Base-by-base conservation (phyloP, 352 stramenopile species). In the Pythium vanterpoolii region DNA sequence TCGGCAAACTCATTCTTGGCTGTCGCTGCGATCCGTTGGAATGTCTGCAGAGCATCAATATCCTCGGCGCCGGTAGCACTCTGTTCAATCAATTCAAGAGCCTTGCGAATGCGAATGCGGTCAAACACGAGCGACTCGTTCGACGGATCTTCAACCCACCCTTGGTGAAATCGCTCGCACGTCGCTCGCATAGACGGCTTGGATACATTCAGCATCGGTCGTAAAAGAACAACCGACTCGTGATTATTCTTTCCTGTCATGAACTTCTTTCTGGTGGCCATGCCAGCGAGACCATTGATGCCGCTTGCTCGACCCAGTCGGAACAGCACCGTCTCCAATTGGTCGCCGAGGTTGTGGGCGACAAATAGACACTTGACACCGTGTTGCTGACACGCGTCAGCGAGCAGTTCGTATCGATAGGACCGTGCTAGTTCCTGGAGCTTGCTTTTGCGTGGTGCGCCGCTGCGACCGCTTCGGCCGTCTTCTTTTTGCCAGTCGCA, bases 121-220 rank as follows among this genome's bases (percentile, higher is more conserved):
- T 95, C 86, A 50, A 86, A 95, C 56, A 79, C 42, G 5, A 79
- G 70, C 48, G 86, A 76, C 48, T 94, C 75, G 51, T 95, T 95
- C 5, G 77, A 88, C 19, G 83, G 86, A 70, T 95, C 86, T 54
- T 95, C 82, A 16, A 92, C 79, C 86, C 86, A 95, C 24, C 67
- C 51, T 51, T 92, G 82, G 5, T 71, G 28, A 51, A 95, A 95
- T 27, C 73, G 77, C 45, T 77, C 40, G 60, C 83, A 93, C 10
- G 86, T 95, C 28, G 66, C 74, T 51, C 80, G 86, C 39, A 95
- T 47, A 38, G 77, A 63, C 2, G 71, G 48, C 66, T 93, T 95
- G 0, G 69, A 71, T 1, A 88, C 61, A 7, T 63, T 69, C 3
- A 93, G 72, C 34, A 95, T 65, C 27, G 86, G 86, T 2, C 86